Evolutionary conservation across 2,329 filamentous ascomycete genomes (phyloP).

Genomic region (Westerdykella ornata): DNA sequence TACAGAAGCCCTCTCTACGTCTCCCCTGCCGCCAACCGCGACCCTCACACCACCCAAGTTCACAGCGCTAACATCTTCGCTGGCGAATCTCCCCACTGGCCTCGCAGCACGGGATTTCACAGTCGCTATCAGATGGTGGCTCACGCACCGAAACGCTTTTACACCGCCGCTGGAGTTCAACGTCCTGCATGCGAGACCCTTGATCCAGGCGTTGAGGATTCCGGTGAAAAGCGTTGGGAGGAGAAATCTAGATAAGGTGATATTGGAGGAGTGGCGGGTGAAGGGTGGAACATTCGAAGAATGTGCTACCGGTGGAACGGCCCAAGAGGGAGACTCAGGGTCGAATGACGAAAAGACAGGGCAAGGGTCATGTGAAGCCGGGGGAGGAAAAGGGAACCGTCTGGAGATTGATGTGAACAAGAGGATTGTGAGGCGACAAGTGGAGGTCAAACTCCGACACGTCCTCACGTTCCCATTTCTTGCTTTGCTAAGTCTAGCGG

Average conservation of each 20-base stretch:
- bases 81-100: conserved; percentile 15
- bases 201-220: conserved; percentile 14
- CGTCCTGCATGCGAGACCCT: conserved; percentile 20
- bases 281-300: conserved; percentile 8
- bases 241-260: conserved; percentile 16
- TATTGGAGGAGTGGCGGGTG: conserved; percentile 15
- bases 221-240: conserved; percentile 12
- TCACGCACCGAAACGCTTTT: conserved; percentile 10
- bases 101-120: conserved; percentile 18
- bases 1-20: neutral
- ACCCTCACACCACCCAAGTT: conserved; percentile 13
- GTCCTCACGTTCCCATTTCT: conserved; percentile 19
- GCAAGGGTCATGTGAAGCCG: neutral
- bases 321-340: neutral
- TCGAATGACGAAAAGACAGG: too few relatives aligned
- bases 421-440: conserved; percentile 4
- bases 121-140: conserved; percentile 17
- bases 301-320: conserved; percentile 1
- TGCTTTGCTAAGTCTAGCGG: conserved; percentile 9
- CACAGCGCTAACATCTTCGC: conserved; percentile 15
- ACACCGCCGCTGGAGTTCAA: conserved; percentile 19
- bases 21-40: neutral
- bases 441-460: conserved; percentile 5
- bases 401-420: conserved; percentile 8
- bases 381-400: conserved; percentile 2